A percentile compares a stretch with the other conserved stretches of the same genome.
Evolutionary conservation across 1,139 yeast species (phyloP).

Genomic region (Debaryomyces singareniensis): DNA sequence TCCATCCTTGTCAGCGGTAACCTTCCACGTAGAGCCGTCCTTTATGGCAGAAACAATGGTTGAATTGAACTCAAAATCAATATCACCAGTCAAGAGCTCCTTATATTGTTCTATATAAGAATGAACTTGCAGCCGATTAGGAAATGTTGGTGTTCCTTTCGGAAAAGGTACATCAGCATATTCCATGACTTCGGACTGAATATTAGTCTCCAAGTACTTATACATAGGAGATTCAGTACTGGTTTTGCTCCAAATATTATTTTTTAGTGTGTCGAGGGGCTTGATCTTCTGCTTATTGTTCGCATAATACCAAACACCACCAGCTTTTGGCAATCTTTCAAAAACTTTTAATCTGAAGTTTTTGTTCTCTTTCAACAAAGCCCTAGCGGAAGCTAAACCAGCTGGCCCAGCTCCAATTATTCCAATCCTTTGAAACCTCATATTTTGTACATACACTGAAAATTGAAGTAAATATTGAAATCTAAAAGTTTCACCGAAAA

Average conservation of each 20-base stretch:
- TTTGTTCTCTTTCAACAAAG: constrained; percentile 35
- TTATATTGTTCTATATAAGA: constrained; percentile 28
- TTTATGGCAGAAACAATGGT: constrained; percentile 16
- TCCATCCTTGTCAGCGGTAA: constrained; percentile 5
- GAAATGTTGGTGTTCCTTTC: constrained; percentile 22
- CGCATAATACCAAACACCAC: constrained; percentile 46
- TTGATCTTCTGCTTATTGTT: constrained; percentile 16
- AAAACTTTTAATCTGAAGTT: constrained; percentile 31
- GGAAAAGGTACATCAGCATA: constrained; percentile 31
- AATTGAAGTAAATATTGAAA: too few relatives aligned
- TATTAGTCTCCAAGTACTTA: constrained; percentile 42
- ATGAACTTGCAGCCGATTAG: constrained; percentile 31
- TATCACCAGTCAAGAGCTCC: constrained; percentile 23
- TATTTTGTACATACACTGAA: not conserved
- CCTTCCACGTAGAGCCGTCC: constrained; percentile 12
- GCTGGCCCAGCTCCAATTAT: constrained; percentile 49
- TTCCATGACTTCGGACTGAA: constrained; percentile 36
- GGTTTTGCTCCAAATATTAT: constrained; percentile 6
- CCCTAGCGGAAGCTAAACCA: constrained; percentile 45
- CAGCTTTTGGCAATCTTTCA: constrained; percentile 35
- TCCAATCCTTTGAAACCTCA: constrained; percentile 18
- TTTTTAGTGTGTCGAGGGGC: constrained; percentile 3
- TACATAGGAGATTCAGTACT: constrained; percentile 41
- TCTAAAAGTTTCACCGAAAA: too few relatives aligned
- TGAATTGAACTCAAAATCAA: constrained; percentile 16